These are phyloP conservation scores for Wickerhamomyces sydowiorum DNA, from an alignment of 805 yeast genomes.

Conservation along the genomic window DNA sequence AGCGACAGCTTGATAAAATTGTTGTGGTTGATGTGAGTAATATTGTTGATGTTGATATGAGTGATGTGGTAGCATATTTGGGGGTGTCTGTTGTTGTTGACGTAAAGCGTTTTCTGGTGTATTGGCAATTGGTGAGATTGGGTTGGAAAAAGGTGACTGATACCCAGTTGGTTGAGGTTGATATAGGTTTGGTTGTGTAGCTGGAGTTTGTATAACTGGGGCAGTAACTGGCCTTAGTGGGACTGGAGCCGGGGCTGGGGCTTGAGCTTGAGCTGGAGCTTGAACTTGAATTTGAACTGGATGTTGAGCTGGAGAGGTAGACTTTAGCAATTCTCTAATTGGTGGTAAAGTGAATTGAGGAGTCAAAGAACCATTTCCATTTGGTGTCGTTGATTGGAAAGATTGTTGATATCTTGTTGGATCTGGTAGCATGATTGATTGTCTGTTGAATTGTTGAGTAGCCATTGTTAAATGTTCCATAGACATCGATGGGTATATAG, in stretches of 20 bases:
- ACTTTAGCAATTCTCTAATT: slow-evolving; percentile 6
- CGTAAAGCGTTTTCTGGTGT: neutral
- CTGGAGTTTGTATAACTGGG: neutral
- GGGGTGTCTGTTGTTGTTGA: neutral
- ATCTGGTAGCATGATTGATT: neutral
- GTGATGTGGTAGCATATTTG: neutral
- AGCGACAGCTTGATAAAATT: neutral
- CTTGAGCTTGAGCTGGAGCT: slow-evolving; percentile 11
- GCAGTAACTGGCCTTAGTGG: too few species aligned
- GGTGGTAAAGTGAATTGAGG: slow-evolving; percentile 6
- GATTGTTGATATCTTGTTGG: neutral
- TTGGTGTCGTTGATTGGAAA: neutral
- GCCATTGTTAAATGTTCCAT: too few species aligned
- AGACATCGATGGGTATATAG: too few species aligned
- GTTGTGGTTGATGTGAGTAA: neutral
- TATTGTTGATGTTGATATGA: neutral
- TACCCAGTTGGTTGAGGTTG: neutral
- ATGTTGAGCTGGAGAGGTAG: slow-evolving; percentile 2
- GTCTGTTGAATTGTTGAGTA: neutral
- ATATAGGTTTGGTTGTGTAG: neutral
- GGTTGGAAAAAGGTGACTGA: neutral
- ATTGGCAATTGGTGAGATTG: neutral
- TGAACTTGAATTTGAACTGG: slow-evolving; percentile 8
- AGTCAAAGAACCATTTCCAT: neutral
- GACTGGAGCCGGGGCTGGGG: neutral